Base-by-base conservation (phyloP, 345 rosid genomes). In the Bruguiera sexangula region DNA sequence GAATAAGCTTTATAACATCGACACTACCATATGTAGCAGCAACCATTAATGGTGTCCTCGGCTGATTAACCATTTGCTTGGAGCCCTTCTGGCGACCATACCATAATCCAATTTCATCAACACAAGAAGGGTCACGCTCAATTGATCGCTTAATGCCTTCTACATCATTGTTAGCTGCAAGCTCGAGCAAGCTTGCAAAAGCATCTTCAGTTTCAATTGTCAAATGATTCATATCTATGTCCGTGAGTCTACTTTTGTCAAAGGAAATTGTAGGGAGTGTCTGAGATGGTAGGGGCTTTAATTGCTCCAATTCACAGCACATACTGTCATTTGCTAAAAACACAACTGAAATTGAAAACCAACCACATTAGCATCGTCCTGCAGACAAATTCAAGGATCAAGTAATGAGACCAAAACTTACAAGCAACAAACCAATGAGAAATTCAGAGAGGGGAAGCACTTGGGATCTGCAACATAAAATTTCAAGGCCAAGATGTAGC, bases 21-120 rank as follows among this genome's bases (percentile, higher is more conserved):
- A 80, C 55, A 24, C 83, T 82, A 19, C 87, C 87, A 71, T 84
- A 84, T 3, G 65, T 82, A 22, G 92, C 88, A 73, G 92, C 92
- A 79, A 87, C 86, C 95, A 89, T 89, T 9, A 89, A 60, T 3
- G 95, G 90, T 7, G 92, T 85, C 65, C 84, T 78, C 2, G 73
- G 83, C 67, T 80, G 82, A 31, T 74, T 67, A 43, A 84, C 88
- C 72, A 85, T 75, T 65, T 78, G 82, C 54, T 83, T 85, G 39
- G 82, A 83, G 13, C 82, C 82, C 31, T 62, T 79, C 51, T 32
- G 70, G 15, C 87, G 84, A 15, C 75, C 67, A 63, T 84, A 82
- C 85, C 85, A 84, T 6, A 68, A 54, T 20, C 85, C 87, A 55
- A 73, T 73, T 75, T 70, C 79, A 29, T 81, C 69, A 21, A 75